A percentile compares a stretch with the other conserved stretches of the same genome.
phyloP scores from a whole-genome alignment of 345 rosid genomes.

The Bruguiera gymnorhiza region DNA sequence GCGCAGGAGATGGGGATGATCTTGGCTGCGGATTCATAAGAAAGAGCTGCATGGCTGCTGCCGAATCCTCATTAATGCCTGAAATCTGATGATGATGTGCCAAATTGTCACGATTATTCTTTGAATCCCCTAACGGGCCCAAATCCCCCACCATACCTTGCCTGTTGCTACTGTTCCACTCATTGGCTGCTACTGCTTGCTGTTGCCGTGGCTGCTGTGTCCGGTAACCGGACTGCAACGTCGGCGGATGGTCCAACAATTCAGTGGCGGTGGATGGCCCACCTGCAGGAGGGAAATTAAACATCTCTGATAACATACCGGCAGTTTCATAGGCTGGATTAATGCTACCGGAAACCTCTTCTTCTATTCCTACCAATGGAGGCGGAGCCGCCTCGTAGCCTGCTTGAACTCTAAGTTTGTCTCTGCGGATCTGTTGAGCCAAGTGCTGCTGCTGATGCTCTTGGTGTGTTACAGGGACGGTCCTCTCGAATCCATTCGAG shows the following conservation, averaged over 20 bases:
- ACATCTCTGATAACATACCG: constrained; percentile 96
- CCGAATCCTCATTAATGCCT: constrained; percentile 61
- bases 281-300: constrained; percentile 60
- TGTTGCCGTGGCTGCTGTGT: constrained; percentile 7
- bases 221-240: constrained; percentile 22
- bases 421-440: constrained; percentile 68
- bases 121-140: constrained; percentile 33
- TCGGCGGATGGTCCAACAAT: constrained; percentile 29
- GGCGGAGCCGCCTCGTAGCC: constrained; percentile 42
- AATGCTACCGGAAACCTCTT: constrained; percentile 42
- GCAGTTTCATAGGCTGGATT: constrained; percentile 62
- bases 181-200: constrained; percentile 18
- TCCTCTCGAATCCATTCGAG: constrained; percentile 71
- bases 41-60: constrained; percentile 92
- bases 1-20: constrained; percentile 68
- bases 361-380: constrained; percentile 53
- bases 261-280: constrained; percentile 34
- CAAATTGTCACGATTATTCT: constrained; percentile 29
- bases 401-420: constrained; percentile 46
- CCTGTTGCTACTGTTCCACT: constrained; percentile 43
- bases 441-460: constrained; percentile 50
- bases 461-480: constrained; percentile 19
- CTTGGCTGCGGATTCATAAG: constrained; percentile 80
- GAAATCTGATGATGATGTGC: constrained; percentile 50
- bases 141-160: constrained; percentile 14